Evolutionary conservation across 768 basidiomycete genomes (phyloP), one percentile per base, ranked within the genome.

Genomic region (Erythrobasidium yunnanense): DNA sequence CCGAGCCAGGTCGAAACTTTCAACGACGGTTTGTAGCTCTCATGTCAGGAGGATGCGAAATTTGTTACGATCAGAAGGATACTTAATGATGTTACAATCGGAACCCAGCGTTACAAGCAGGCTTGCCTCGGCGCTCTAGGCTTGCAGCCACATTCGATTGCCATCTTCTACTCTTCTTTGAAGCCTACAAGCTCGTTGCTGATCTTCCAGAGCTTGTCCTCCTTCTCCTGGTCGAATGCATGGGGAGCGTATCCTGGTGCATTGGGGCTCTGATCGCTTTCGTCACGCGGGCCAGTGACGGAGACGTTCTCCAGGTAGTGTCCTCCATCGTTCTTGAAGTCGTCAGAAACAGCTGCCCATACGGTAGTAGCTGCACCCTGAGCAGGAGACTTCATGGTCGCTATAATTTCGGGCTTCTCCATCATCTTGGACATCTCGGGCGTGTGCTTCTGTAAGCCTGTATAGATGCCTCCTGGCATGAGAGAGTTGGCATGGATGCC

Each of bases 401-500:
- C 33, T 5, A 46, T 46, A 3, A 62, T 46, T 4, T 8, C 13
- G 4, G 58, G 58, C 7, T 62, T 27, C 3, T 47, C 25, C 4
- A 62, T 15, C 18, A 23, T 62, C 42, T 13, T 46, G 23, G 4
- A 17, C 42, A 62, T 50, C 5, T 62, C 38, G 15, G 60, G 60
- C 30, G 33, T 33, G 25, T 63, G 42, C 17, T n/a, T 23, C 35
- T 62, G 58, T 11, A 62, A 33, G 23, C 29, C 29, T 13, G 58
- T 62, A 25, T 38, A 38, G 46, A 62, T 62, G 7, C 58, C 58
- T 11, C 58, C 58, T 13, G 58, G 58, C 58, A 62, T 62, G 20
- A 62, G 15, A 4, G 58, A 46, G 22, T 4, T 13, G 5, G 58
- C 13, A 29, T 62, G 58, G 5, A 62, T 47, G 22, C 58, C 58